These are phyloP conservation scores for Beta lomatogona DNA, from an alignment of 179 eudicot genomes.

Conservation along the genomic window DNA sequence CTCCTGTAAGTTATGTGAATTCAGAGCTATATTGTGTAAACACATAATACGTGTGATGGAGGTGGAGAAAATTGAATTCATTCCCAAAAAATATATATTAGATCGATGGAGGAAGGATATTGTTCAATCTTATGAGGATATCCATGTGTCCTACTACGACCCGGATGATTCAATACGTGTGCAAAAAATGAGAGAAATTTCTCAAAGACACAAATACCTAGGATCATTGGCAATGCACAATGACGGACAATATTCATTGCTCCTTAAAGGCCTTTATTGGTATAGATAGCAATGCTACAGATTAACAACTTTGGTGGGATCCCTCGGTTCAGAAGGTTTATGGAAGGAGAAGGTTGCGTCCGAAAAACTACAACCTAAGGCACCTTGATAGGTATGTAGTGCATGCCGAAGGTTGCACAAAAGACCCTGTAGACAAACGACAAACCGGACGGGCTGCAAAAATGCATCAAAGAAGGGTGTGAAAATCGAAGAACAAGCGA, in stretches of 20 bases:
- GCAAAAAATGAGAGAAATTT: not conserved
- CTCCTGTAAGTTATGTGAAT: not conserved
- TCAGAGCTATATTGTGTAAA: constrained; percentile 4
- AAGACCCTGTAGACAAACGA: too few relatives aligned
- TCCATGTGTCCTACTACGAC: not conserved
- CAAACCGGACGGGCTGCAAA: too few relatives aligned
- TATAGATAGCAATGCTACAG: not conserved
- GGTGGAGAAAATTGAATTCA: not conserved
- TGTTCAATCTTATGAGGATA: not conserved
- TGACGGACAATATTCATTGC: not conserved
- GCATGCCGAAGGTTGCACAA: too few relatives aligned
- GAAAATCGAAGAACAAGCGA: too few relatives aligned
- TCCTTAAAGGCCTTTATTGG: not conserved
- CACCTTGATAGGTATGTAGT: too few relatives aligned
- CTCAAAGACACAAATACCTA: not conserved
- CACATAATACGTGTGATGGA: constrained; percentile 1
- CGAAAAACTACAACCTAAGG: too few relatives aligned
- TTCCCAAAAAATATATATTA: constrained; percentile 12
- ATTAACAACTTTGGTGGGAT: not conserved
- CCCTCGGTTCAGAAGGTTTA: too few relatives aligned
- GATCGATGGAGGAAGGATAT: constrained; percentile 10
- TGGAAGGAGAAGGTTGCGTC: too few relatives aligned
- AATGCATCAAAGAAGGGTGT: too few relatives aligned
- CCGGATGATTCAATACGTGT: not conserved
- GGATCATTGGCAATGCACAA: constrained; percentile 2